Conservation (phyloP, 2,329 filamentous ascomycete species). For the Plenodomus biglobosus region DNA sequence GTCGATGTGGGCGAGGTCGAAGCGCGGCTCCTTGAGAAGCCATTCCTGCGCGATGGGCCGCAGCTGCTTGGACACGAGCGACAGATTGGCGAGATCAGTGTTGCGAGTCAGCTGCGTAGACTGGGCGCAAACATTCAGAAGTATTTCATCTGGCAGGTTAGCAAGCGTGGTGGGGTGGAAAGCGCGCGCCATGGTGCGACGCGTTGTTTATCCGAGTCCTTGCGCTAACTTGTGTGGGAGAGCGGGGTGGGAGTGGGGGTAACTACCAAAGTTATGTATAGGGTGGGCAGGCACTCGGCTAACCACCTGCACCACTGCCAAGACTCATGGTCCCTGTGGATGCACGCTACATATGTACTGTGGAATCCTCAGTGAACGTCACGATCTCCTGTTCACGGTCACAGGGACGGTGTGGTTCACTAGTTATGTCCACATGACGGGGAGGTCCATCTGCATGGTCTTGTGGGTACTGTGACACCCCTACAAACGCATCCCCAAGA, state of each 20-base stretch:
- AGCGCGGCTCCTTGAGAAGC: conserved; percentile 15
- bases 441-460: too few relatives aligned
- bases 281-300: background rate
- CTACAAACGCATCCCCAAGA: too few relatives aligned
- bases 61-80: conserved; percentile 16
- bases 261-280: too few relatives aligned
- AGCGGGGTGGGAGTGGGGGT: background rate
- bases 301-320: background rate
- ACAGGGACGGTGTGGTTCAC: too few relatives aligned
- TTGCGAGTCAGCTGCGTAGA: conserved; percentile 11
- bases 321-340: background rate
- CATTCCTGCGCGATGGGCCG: conserved; percentile 18
- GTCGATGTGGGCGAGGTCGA: conserved; percentile 19
- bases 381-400: too few relatives aligned
- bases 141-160: conserved; percentile 18
- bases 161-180: conserved; percentile 3
- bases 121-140: conserved; percentile 12
- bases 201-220: background rate
- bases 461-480: too few relatives aligned
- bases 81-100: conserved; percentile 11
- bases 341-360: too few relatives aligned
- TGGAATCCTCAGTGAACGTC: background rate
- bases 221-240: background rate
- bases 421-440: too few relatives aligned
- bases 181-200: background rate